phyloP scores from a whole-genome alignment of 2,329 filamentous ascomycete species.

The Nigrograna mackinnonii region DNA sequence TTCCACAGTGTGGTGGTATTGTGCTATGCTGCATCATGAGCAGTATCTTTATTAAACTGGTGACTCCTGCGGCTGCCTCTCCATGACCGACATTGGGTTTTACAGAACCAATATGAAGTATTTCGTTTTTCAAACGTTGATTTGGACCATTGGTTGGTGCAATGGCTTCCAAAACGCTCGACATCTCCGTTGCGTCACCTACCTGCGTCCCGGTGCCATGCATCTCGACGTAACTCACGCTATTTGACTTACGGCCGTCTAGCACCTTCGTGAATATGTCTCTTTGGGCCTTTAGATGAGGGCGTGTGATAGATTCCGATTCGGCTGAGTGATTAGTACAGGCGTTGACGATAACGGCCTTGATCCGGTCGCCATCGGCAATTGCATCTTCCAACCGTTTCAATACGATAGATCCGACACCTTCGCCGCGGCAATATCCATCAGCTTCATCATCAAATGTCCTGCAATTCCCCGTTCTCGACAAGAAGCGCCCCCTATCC shows the following conservation, averaged over 20 bases:
- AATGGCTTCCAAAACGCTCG: slow-evolving; percentile 14
- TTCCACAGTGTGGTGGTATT: slow-evolving; percentile 66
- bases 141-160: no score
- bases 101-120: slow-evolving; percentile 27
- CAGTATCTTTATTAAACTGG: slow-evolving; percentile 35
- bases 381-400: slow-evolving; percentile 39
- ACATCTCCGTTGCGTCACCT: slow-evolving; percentile 25
- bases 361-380: slow-evolving; percentile 38
- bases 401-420: slow-evolving; percentile 28
- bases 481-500: slow-evolving; percentile 24
- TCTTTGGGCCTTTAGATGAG: slow-evolving; percentile 21
- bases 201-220: slow-evolving; percentile 36
- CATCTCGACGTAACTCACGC: slow-evolving; percentile 27
- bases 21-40: slow-evolving; percentile 34
- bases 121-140: no score
- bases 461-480: slow-evolving; percentile 29
- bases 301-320: slow-evolving; percentile 26
- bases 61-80: slow-evolving; percentile 36
- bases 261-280: slow-evolving; percentile 15
- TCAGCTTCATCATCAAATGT: slow-evolving; percentile 35
- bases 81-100: slow-evolving; percentile 41
- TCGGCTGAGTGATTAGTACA: slow-evolving; percentile 48
- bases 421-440: slow-evolving; percentile 42
- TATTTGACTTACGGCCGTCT: slow-evolving; percentile 26
- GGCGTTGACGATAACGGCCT: slow-evolving; percentile 31